Base-by-base conservation (phyloP, 306 rosid species). In the Trifolium repens region DNA sequence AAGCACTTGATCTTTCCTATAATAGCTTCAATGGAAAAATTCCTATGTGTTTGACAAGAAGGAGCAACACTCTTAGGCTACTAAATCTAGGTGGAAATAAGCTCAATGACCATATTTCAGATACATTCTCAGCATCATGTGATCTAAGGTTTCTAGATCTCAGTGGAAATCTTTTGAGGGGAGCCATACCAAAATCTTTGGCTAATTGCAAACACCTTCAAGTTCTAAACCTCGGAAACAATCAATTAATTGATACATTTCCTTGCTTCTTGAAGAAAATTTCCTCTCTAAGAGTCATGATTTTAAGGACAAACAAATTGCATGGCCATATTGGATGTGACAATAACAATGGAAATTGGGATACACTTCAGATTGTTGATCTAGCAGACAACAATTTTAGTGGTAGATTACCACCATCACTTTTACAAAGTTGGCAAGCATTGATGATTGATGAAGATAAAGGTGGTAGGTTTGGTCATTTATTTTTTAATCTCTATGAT, bases 321-420 rank as follows among this genome's bases (percentile, higher is more conserved):
- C 0, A 11, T 46, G 75, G 75, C 50, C 55, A 17, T 81, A 81
- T 5, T 0, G 32, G 5, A 79, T 80, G 83, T 43, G 79, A 15
- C 55, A 24, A 75, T 34, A 43, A 5, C 83, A 69, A 69, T 39
- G 78, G 0, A 5, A 0, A 39, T 55, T 89, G 75, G 5, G 43
- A 73, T 37, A 79, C 69, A 73, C 70, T 79, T 73, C 79, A 73
- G 8, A 79, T 79, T 46, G 79, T 79, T 58, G 83, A 79, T 58
- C 24, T 79, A 10, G 69, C 83, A 42, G 22, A 26, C 43, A 88
- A 85, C 73, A 77, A 66, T 66, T 85, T 85, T 15, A 67, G 6
- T 2, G 88, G 83, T 9, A n/a, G 26, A 52, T 9, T 85, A 65
- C 80, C 78, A 8, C 24, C 64, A 49, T 2, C 9, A 62, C 13